Conservation (phyloP, 768 basidiomycete genomes). For the Trametes cingulata region DNA sequence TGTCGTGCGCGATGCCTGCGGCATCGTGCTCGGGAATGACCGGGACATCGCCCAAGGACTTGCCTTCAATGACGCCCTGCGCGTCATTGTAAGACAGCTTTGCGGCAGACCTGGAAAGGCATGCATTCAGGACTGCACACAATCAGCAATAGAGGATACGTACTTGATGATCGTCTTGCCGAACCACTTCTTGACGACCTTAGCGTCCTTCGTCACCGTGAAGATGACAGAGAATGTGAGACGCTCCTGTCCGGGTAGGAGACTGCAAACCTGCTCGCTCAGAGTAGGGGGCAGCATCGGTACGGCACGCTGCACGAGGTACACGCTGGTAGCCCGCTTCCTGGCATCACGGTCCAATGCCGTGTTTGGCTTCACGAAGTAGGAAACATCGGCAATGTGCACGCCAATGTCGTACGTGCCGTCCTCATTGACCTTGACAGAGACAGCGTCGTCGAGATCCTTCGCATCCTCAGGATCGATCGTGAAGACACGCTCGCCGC, state of each 20-base stretch:
- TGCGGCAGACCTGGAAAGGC: conserved; percentile 66
- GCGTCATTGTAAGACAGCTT: conserved; percentile 84
- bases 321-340: conserved; percentile 95
- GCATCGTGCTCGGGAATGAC: conserved; percentile 59
- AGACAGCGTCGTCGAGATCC: conserved; percentile 94
- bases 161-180: conserved; percentile 91
- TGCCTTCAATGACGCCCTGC: conserved; percentile 80
- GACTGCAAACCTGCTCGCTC: conserved; percentile 90
- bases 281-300: conserved; percentile 97
- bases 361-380: conserved; percentile 93
- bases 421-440: conserved; percentile 85
- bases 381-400: conserved; percentile 96
- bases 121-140: too few species aligned
- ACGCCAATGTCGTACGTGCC: conserved; percentile 91
- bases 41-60: conserved; percentile 50
- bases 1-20: conserved; percentile 70
- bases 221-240: conserved; percentile 90
- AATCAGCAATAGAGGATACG: conserved; percentile 26
- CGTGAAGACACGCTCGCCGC: conserved; percentile 84
- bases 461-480: conserved; percentile 90
- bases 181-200: conserved; percentile 86
- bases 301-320: conserved; percentile 92
- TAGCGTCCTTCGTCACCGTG: conserved; percentile 81
- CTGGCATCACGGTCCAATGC: conserved; percentile 98
- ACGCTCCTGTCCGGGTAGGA: conserved; percentile 85